Conservation (phyloP, 257 asterid species). For the Solanum stenotomum region DNA sequence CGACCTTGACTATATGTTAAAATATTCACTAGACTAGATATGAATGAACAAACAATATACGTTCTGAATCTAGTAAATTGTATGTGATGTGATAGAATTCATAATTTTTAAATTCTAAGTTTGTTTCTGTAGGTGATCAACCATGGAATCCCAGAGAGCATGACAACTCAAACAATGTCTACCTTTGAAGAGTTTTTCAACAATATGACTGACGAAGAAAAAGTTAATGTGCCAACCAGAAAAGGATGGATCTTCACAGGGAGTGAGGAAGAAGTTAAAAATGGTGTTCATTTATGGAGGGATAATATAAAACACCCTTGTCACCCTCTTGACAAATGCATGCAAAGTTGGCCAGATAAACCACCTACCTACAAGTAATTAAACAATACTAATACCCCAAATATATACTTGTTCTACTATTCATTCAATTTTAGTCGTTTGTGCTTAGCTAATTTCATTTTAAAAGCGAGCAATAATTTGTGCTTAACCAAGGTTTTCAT, state of each 20-base stretch:
- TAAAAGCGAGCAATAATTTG: no score
- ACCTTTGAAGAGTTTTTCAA: conserved; percentile 17
- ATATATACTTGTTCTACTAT: no score
- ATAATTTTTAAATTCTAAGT: background rate
- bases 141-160: conserved; percentile 20
- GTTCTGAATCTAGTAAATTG: background rate
- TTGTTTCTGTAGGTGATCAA: conserved; percentile 14
- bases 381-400: background rate
- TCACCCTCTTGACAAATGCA: conserved; percentile 15
- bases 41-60: background rate
- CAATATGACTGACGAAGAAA: conserved; percentile 10
- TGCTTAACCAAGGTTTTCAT: no score
- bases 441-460: no score
- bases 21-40: background rate
- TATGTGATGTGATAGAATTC: background rate
- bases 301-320: conserved; percentile 14
- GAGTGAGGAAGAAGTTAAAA: conserved; percentile 6
- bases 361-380: conserved; percentile 16
- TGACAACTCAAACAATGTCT: background rate
- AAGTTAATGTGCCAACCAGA: background rate
- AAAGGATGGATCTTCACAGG: conserved; percentile 19
- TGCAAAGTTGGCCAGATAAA: conserved; percentile 19
- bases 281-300: conserved; percentile 21
- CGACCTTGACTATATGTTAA: background rate
- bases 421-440: no score